A percentile compares a stretch with the other conserved stretches of the same genome.
Evolutionary conservation across 2,329 filamentous ascomycete species (phyloP).

Genomic region (Aspergillus carbonarius): DNA sequence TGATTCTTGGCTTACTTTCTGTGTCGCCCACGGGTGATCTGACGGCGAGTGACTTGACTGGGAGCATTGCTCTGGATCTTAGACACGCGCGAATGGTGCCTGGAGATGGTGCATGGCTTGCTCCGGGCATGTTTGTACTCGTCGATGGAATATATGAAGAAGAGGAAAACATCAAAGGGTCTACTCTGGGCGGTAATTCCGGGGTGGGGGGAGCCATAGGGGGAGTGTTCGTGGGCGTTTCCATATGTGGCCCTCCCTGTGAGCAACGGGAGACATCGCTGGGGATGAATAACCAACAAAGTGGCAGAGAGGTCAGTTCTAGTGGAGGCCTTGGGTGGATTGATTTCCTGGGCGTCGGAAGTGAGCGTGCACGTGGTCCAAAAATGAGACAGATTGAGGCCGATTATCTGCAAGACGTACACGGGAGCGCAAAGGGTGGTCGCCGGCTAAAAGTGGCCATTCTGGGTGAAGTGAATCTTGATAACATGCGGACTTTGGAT

Average conservation of each 20-base stretch:
- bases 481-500: constrained; percentile 76
- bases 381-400: constrained; percentile 81
- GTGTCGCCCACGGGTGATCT: constrained; percentile 78
- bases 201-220: constrained; percentile 88
- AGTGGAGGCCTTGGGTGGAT: constrained; percentile 93
- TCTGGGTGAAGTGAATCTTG: constrained; percentile 81
- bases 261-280: constrained; percentile 79
- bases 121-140: constrained; percentile 92
- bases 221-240: constrained; percentile 88
- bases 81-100: constrained; percentile 78
- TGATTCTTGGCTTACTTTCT: constrained; percentile 80
- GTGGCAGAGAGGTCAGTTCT: constrained; percentile 43
- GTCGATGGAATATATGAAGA: constrained; percentile 97
- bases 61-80: constrained; percentile 81
- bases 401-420: constrained; percentile 55
- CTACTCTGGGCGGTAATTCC: constrained; percentile 70
- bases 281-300: constrained; percentile 60
- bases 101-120: constrained; percentile 85
- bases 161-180: constrained; percentile 68
- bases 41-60: constrained; percentile 81
- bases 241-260: constrained; percentile 86
- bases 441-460: constrained; percentile 62
- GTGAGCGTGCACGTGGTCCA: constrained; percentile 76
- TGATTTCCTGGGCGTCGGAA: constrained; percentile 89
- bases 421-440: constrained; percentile 27